phyloP scores from a whole-genome alignment of 2,329 filamentous ascomycete genomes.

The Samsoniella hepiali region DNA sequence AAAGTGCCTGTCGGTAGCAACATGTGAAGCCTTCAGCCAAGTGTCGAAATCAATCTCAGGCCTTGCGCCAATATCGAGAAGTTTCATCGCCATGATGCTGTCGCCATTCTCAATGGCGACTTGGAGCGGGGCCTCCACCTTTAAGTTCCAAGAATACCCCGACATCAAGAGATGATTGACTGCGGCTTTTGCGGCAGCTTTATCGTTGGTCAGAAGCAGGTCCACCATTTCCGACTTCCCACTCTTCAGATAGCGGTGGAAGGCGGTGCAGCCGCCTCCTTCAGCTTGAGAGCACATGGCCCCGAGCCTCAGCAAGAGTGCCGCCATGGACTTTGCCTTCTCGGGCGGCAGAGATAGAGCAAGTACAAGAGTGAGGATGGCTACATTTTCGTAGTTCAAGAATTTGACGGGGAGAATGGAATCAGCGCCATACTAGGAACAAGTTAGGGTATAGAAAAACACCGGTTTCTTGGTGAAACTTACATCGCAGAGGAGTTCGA shows the following conservation, averaged over 20 bases:
- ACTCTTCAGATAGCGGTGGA: conserved; percentile 61
- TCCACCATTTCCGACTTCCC: conserved; percentile 48
- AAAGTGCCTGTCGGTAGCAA: conserved; percentile 37
- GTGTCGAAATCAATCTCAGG: conserved; percentile 59
- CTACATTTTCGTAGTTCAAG: conserved; percentile 48
- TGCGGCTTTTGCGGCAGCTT: conserved; percentile 57
- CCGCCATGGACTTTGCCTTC: conserved; percentile 62
- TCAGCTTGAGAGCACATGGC: conserved; percentile 74
- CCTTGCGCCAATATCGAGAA: conserved; percentile 62
- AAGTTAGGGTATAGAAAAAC: conserved; percentile 15
- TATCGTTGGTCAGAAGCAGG: conserved; percentile 53
- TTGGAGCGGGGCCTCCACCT: conserved; percentile 50
- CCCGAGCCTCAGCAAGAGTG: conserved; percentile 64
- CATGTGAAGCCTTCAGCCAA: conserved; percentile 57
- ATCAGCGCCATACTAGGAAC: conserved; percentile 68
- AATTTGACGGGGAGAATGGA: conserved; percentile 72
- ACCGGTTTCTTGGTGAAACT: conserved; percentile 21
- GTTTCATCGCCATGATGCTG: conserved; percentile 49
- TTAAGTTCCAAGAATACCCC: conserved; percentile 31
- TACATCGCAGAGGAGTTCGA: conserved; percentile 64
- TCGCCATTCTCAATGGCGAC: conserved; percentile 56
- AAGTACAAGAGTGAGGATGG: conserved; percentile 68
- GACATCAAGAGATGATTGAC: conserved; percentile 61
- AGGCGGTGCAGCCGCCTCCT: conserved; percentile 57
- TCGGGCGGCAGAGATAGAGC: conserved; percentile 60